phyloP scores from a whole-genome alignment of 2,329 filamentous ascomycete species.

The Arthroderma sp. region DNA sequence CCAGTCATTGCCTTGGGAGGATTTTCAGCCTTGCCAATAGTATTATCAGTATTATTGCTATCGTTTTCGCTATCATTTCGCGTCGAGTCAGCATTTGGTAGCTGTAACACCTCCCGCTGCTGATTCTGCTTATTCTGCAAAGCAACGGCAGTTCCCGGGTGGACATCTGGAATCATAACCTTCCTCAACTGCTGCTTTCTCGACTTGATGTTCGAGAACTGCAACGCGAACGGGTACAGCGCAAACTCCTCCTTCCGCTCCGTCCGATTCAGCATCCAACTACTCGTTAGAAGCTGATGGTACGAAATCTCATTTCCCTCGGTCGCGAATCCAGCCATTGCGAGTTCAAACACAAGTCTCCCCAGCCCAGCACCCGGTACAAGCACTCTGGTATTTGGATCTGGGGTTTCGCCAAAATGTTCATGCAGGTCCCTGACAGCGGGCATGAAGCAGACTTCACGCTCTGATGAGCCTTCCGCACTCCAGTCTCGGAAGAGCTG shows the following conservation, averaged over 20 bases:
- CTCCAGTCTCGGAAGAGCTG: conserved; percentile 97
- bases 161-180: conserved; percentile 67
- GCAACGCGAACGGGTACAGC: conserved; percentile 74
- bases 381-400: conserved; percentile 49
- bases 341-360: conserved; percentile 78
- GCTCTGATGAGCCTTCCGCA: conserved; percentile 57
- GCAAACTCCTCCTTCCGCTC: conserved; percentile 48
- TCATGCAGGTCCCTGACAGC: conserved; percentile 52
- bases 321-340: conserved; percentile 53
- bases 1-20: conserved; percentile 32
- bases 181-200: conserved; percentile 61
- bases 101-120: conserved; percentile 5
- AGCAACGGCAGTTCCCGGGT: conserved; percentile 48
- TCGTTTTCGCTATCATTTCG: not conserved
- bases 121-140: conserved; percentile 12
- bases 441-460: conserved; percentile 63
- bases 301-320: conserved; percentile 97
- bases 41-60: not conserved
- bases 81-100: not conserved
- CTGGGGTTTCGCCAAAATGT: conserved; percentile 27
- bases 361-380: conserved; percentile 85
- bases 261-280: conserved; percentile 43
- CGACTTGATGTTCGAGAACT: conserved; percentile 71
- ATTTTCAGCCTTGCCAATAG: conserved; percentile 8
- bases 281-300: conserved; percentile 82